Base-by-base conservation (phyloP, 495 filamentous ascomycete species). In the Glonium stellatum region DNA sequence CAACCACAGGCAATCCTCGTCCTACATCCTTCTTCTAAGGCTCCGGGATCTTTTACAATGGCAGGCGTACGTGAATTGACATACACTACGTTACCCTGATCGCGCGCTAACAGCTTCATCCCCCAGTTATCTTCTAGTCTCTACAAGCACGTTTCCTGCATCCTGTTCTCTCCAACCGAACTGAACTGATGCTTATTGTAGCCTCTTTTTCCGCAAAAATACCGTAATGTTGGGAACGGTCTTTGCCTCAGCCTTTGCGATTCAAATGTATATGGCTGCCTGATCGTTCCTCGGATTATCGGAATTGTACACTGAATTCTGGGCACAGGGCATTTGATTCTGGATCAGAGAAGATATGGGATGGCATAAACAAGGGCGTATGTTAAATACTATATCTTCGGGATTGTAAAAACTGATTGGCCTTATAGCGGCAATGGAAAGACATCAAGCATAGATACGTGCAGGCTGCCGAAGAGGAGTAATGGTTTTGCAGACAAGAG, bases 351-450 rank as follows among this genome's bases (percentile, higher is more conserved):
- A 86, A 78, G 71, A 60, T 96, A 71, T 99, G 93, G 92, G 90
- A 99, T 69, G 75, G 72, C 70, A 75, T 89, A 64, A 99, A 99
- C 82, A 78, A 78, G 67, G 92, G 92, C 63, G 92, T 96, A 89
- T 67, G 90, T 79, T 42, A 1, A 8, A 4, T 15, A 1, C 9
- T 36, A 27, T 23, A 37, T 22, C 10, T 18, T 0, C 1, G 12
- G 13, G 15, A 1, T 37, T 47, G 18, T 15, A 34, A 46, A 57
- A 54, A 65, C 77, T 79, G 68, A 80, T 69, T 21, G 12, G 49
- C 55, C 54, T 50, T 67, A 71, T 70, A 97, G 89, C 90, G 93
- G 66, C 95, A 97, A 92, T 99, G 95, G 95, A 97, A 97, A 82
- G 93, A 97, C 74, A 97, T 99, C 78, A 90, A 93, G 73, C 75